Evolutionary conservation across 352 stramenopile species (phyloP).

Genomic region (Detonula confervacea): DNA sequence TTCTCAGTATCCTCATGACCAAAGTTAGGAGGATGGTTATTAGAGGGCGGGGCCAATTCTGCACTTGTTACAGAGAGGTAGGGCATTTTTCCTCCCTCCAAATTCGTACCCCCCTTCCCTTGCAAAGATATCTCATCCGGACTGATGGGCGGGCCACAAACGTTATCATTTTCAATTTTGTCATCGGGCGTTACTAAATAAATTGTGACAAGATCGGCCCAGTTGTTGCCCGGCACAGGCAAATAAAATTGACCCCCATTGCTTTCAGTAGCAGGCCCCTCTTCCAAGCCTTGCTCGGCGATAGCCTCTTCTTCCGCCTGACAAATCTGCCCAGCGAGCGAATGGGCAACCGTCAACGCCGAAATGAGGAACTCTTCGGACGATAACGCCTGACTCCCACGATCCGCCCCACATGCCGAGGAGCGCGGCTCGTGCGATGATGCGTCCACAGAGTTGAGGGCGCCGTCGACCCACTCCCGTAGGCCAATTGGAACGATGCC

Average conservation of each 20-base stretch:
- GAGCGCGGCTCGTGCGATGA: background rate
- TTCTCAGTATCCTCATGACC: too few species aligned
- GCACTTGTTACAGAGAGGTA: too few species aligned
- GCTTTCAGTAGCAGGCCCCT: background rate
- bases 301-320: background rate
- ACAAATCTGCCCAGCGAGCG: slow-evolving; percentile 13
- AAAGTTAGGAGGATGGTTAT: too few species aligned
- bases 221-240: background rate
- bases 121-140: too few species aligned
- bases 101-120: too few species aligned
- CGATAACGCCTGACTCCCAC: background rate
- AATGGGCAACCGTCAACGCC: slow-evolving; percentile 12
- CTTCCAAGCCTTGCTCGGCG: background rate
- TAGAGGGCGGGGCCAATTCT: too few species aligned
- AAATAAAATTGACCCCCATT: background rate
- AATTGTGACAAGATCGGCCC: background rate
- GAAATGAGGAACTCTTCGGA: background rate
- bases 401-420: too few species aligned
- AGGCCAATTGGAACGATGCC: too few species aligned
- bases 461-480: background rate
- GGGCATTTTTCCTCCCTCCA: too few species aligned
- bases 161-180: background rate
- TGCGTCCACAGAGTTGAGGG: background rate
- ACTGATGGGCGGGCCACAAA: too few species aligned
- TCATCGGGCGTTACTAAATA: background rate